Evolutionary conservation across 2,329 filamentous ascomycete species (phyloP).

Genomic region (Passalora sequoiae): DNA sequence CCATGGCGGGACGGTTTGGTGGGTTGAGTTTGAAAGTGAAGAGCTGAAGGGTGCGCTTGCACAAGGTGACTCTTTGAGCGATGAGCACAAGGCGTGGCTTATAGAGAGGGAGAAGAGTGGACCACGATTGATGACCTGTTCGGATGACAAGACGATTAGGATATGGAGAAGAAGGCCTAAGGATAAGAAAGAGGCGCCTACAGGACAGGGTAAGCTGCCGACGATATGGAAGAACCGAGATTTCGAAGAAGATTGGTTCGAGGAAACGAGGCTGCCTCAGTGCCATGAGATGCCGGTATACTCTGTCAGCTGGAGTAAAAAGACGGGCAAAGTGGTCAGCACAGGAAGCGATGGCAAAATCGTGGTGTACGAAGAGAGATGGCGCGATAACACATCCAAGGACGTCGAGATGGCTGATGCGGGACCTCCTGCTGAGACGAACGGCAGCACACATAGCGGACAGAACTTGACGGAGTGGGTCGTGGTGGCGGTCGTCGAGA

Average conservation of each 20-base stretch:
- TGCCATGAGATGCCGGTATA: conserved; percentile 79
- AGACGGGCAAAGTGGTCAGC: conserved; percentile 74
- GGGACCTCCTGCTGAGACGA: conserved; percentile 14
- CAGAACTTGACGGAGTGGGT: conserved; percentile 57
- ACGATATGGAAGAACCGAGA: conserved; percentile 74
- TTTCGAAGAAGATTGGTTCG: conserved; percentile 76
- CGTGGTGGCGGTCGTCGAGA: conserved; percentile 62
- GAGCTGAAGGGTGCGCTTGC: conserved; percentile 29
- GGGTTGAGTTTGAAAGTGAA: conserved; percentile 60
- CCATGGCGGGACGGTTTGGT: conserved; percentile 86
- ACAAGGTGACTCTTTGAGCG: conserved; percentile 21
- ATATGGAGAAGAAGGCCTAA: conserved; percentile 67
- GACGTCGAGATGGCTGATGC: conserved; percentile 24
- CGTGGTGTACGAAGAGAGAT: conserved; percentile 68
- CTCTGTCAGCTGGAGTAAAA: conserved; percentile 74
- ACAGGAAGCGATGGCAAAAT: conserved; percentile 81
- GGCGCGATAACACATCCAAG: conserved; percentile 31
- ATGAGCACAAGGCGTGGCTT: conserved; percentile 34
- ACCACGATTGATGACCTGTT: conserved; percentile 70
- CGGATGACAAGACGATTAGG: conserved; percentile 73
- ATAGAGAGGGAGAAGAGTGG: conserved; percentile 39
- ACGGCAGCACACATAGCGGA: neutral
- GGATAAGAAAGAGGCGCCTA: conserved; percentile 46
- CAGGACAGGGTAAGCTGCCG: conserved; percentile 61
- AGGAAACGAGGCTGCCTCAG: conserved; percentile 68